Base-by-base conservation (phyloP, 164 flowering plant species). In the Sextonia rubra region DNA sequence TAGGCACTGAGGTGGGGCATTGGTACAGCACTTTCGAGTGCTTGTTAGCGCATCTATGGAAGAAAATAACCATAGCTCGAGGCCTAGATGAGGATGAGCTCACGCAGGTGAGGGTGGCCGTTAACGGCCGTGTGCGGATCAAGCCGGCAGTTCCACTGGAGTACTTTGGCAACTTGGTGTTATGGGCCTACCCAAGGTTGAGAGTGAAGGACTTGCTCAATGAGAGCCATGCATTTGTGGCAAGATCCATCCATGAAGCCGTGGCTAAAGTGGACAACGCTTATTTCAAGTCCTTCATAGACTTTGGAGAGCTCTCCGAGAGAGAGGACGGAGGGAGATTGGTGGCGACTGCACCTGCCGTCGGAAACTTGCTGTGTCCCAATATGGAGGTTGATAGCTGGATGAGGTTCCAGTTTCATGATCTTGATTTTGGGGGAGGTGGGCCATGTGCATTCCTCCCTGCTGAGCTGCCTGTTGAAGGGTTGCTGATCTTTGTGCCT, bases 31-130 rank as follows among this genome's bases (percentile, higher is more conserved):
- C 83, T 0, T 78, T 81, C 29, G 75, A 81, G 73, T 69, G 79
- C 75, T 60, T 81, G 25, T 48, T 76, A 18, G 83, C 75, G 4
- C 83, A 81, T 71, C 18, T 79, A 14, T 82, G 85, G 85, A 70
- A 79, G 64, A 75, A 71, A 72, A 67, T 80, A 18, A 75, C 82
- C 0, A 56, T 64, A 56, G 79, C 77, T 4, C 77, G 81, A 2
- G 69, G 74, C 12, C 73, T 70, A 4, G 12, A 68, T 0, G 76
- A 27, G 0, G 20, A 47, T 12, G 76, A 82, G 70, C 67, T 75
- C 6, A 82, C 79, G 12, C 73, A 64, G 18, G 23, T 79, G 22
- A 70, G 77, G 47, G 72, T 79, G 44, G 69, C 80, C 0, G 80
- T 82, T 8, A 74, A 82, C 52, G 84, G 80, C 3, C 82, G 80